A percentile compares a stretch with the other conserved stretches of the same genome.
Conservation (phyloP, 345 rosid genomes). For the Hypericum perforatum region DNA sequence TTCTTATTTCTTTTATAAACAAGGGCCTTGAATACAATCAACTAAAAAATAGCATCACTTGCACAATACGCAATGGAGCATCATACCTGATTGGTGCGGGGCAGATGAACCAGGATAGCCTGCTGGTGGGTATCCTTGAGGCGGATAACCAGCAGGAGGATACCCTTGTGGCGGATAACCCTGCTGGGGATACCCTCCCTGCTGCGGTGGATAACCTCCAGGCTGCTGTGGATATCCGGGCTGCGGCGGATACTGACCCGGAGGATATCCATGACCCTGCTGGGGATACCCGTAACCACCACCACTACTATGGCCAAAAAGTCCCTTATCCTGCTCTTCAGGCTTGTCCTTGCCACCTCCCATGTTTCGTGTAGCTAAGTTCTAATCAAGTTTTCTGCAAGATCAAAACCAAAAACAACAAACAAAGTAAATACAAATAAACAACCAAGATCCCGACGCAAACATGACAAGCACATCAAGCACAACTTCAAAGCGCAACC, state of each 20-base stretch:
- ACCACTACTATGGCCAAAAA: constrained; percentile 21
- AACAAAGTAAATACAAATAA: too few relatives aligned
- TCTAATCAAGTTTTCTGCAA: too few relatives aligned
- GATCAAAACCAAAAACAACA: too few relatives aligned
- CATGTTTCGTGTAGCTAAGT: constrained; percentile 22
- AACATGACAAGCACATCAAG: too few relatives aligned
- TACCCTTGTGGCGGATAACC: neutral
- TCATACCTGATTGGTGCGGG: constrained; percentile 55
- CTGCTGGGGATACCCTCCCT: neutral
- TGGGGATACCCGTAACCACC: neutral
- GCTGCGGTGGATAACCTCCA: neutral
- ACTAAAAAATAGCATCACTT: neutral
- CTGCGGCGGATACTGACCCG: constrained; percentile 28
- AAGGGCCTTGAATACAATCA: neutral
- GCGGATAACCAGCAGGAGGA: too few relatives aligned
- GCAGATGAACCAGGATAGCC: constrained; percentile 60
- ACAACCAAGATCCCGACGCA: too few relatives aligned
- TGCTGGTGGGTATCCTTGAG: constrained; percentile 40
- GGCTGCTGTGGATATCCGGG: constrained; percentile 24
- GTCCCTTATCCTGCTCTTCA: constrained; percentile 42
- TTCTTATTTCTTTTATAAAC: neutral
- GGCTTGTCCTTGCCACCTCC: constrained; percentile 42
- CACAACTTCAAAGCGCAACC: too few relatives aligned
- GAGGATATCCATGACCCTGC: constrained; percentile 24
- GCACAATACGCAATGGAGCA: neutral